Evolutionary conservation across 2,329 filamentous ascomycete species (phyloP), one percentile per base, ranked within the genome.

Genomic region (Juglanconis juglandina): DNA sequence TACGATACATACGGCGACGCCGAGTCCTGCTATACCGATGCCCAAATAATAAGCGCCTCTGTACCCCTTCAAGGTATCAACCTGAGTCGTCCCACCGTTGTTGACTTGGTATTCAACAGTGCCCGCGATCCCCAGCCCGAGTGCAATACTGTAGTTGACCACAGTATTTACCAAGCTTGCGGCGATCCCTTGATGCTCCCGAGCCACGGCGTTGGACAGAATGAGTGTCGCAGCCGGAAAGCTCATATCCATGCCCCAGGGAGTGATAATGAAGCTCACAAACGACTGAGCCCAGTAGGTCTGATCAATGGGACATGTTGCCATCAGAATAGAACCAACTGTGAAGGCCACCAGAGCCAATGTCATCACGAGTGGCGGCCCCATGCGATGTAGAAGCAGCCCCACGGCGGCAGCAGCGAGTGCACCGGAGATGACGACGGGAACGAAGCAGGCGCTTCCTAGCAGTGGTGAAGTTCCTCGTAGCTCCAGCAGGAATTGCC

Each of bases 121-220:
- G 0, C 80, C 81, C 0, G 81, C 82, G 58, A 86, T 77, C 0
- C 81, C 83, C 5, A 85, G 71, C 1, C 77, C 79, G 11, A 84
- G 68, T 1, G 77, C 79, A 42, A 85, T 84, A 61, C 75, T 79
- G 65, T 85, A 86, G 67, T 86, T 85, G 53, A 86, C 77, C 34
- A 83, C 71, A 0, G 81, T 85, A 61, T 77, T 82, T 57, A 85
- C 77, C 10, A 86, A 66, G 14, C 75, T 78, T 3, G 69, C 69
- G 1, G 67, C 69, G 30, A 71, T 67, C 0, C 68, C 69, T 54
- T 70, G 68, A 52, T 70, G 66, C 34, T 66, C 55, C 33, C 62
- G 63, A 7, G 63, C 60, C 4, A 71, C 62, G 3, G 69, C 70
- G 59, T 82, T 77, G 17, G 73, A 77, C 17, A 84, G 70, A 35